A percentile compares a stretch with the other conserved stretches of the same genome.
Evolutionary conservation across 2,329 filamentous ascomycete genomes (phyloP).

Genomic region (Pyricularia pennisetigena): DNA sequence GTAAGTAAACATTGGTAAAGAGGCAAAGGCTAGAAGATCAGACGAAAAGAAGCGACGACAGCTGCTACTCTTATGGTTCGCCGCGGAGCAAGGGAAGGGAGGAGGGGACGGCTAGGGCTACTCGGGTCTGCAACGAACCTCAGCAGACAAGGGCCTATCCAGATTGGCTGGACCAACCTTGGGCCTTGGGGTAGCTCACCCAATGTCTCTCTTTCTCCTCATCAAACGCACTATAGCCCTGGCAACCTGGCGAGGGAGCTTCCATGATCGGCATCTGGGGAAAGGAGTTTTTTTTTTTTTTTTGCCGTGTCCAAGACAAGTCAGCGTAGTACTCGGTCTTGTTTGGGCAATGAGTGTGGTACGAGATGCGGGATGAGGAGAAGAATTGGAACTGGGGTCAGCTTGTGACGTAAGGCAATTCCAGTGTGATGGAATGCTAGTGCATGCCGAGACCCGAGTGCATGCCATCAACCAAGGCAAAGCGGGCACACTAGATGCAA

Average conservation of each 20-base stretch:
- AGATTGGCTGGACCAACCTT: not conserved
- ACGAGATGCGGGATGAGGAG: not conserved
- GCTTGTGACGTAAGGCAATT: not conserved
- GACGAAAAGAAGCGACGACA: not conserved
- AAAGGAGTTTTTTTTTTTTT: too few species aligned
- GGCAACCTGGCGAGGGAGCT: not conserved
- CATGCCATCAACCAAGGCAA: not conserved
- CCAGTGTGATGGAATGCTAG: not conserved
- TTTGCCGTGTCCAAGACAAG: not conserved
- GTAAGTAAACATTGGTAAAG: not conserved
- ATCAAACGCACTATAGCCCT: not conserved
- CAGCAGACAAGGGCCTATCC: not conserved
- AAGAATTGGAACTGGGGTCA: not conserved
- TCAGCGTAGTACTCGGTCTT: not conserved
- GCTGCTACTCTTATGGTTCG: not conserved
- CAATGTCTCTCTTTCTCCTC: not conserved
- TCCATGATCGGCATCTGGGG: not conserved
- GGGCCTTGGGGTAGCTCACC: not conserved
- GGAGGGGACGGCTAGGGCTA: not conserved
- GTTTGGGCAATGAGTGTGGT: not conserved
- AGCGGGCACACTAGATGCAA: not conserved
- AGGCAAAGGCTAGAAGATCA: not conserved
- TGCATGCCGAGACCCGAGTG: not conserved
- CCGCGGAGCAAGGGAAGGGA: not conserved
- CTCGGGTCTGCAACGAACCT: too few species aligned